Evolutionary conservation across 2,329 filamentous ascomycete genomes (phyloP), one percentile per base, ranked within the genome.

Genomic region (Xylariaceae sp.): DNA sequence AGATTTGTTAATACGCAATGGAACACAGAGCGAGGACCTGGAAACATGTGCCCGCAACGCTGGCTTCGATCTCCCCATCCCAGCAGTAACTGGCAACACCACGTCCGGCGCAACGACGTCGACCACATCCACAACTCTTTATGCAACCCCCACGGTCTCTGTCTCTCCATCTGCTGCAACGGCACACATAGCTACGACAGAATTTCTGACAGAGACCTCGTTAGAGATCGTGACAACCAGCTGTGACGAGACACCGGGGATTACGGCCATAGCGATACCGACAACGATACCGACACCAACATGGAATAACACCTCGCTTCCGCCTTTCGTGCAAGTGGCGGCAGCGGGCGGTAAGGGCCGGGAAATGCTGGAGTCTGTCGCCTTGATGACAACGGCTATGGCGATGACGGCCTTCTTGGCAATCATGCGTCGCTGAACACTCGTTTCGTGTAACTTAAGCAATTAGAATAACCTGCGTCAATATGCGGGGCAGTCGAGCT

Each of bases 401-500:
- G 21, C 21, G 7, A 24, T 24, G 21, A 24, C 21, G 11, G 21
- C 46, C 26, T n/a, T 49, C n/a, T 41, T 51, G 21, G 13, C 32
- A 11, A 24, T 38, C 21, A 24, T 24, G 11, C 11, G 7, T 7
- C 7, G 21, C 11, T 24, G 21, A 11, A 24, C 7, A 24, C 11
- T 24, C 21, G 11, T 24, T 11, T 24, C 11, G 7, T 24, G 21
- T 24, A 11, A 24, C 21, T 6, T 6, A 11, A 24, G 21, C 11
- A 24, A 24, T 24, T 11, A 24, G 21, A 24, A 7, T 7, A 24
- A 24, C 7, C 7, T 24, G 21, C 21, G 11, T 64, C 52, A 78
- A 49, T 74, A 76, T 2, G 67, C 59, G 14, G 74, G 70, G 55
- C 76, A 80, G n/a, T 73, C 74, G 32, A 65, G 71, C 57, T 79